Base-by-base conservation (phyloP, 2,329 filamentous ascomycete genomes). In the Talaromyces sp. region DNA sequence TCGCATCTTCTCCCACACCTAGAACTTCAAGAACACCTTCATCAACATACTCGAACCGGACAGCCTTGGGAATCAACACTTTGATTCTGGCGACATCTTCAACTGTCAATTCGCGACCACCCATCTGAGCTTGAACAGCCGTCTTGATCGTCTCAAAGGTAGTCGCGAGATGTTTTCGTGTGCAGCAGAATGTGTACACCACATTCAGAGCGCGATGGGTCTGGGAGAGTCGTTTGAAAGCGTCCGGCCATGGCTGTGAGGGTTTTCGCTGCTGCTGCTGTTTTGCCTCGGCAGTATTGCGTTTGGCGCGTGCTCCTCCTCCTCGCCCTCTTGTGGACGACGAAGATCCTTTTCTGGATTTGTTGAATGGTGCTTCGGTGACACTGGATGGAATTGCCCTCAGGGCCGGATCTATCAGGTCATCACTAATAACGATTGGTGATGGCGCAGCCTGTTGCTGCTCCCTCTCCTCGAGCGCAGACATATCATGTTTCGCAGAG, bases 151-250 rank as follows among this genome's bases (percentile, higher is more conserved):
- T 97, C 16, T 95, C 90, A 69, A 97, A 92, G 0, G 94, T 97
- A 0, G 95, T 98, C 0, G 91, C 89, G 33, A 98, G 84, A 72
- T 98, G 91, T 74, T 96, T 97, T 54, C 95, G 88, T 1, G 94
- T 94, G 74, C 89, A 95, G 80, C 92, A 96, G 74, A 99, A 98
- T 0, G 95, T 98, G 72, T 92, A 97, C 0, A 98, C 92, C 1
- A 98, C 80, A 71, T 97, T 99, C 66, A 99, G 80, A 1, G 95
- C 94, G 67, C 88, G 86, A 75, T 98, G 91, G 0, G 89, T 90
- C 74, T 89, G 88, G 31, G 90, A 87, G 9, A 98, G 83, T 49
- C 83, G 81, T 64, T 87, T 89, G 76, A 98, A 91, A 54, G 85
- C 82, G 1, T 86, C 83, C 0, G 93, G 93, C 93, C 94, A 97